Evolutionary conservation across 2,329 filamentous ascomycete species (phyloP).

Genomic region (Penicillium olsonii): DNA sequence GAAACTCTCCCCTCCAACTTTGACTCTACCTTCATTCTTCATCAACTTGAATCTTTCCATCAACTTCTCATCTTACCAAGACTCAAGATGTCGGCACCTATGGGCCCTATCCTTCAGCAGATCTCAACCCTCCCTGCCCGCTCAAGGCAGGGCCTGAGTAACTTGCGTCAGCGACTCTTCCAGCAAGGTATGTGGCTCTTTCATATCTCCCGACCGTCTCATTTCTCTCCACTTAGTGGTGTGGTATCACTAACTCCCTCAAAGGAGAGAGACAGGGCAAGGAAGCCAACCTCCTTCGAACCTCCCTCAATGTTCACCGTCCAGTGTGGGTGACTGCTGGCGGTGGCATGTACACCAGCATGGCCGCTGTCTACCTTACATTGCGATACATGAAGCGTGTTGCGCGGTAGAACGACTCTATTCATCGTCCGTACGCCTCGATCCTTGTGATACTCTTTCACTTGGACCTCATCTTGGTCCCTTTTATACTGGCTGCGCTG

Average conservation of each 20-base stretch:
- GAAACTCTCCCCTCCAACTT: constrained; percentile 5
- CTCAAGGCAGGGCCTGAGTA: constrained; percentile 26
- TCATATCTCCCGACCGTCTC: background rate
- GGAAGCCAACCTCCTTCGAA: constrained; percentile 29
- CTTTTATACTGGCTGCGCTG: too few species aligned
- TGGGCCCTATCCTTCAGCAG: constrained; percentile 24
- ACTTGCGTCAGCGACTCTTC: constrained; percentile 27
- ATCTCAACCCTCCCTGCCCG: constrained; percentile 25
- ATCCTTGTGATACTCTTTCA: background rate
- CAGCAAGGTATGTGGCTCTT: constrained; percentile 24
- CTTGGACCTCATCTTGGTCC: too few species aligned
- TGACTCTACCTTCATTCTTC: background rate
- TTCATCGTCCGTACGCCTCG: background rate
- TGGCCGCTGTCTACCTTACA: constrained; percentile 34
- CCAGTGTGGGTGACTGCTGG: constrained; percentile 36
- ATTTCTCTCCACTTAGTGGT: background rate
- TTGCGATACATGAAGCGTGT: constrained; percentile 32
- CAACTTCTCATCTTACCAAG: background rate
- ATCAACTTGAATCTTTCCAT: constrained; percentile 3
- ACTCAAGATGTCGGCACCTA: constrained; percentile 24
- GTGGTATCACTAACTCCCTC: constrained; percentile 8
- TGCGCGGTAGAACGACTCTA: constrained; percentile 9
- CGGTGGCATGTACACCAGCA: constrained; percentile 34
- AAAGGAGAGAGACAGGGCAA: constrained; percentile 31
- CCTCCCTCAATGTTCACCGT: constrained; percentile 33